Conservation (phyloP, 768 basidiomycete genomes). For the Pleurotus pulmonarius region DNA sequence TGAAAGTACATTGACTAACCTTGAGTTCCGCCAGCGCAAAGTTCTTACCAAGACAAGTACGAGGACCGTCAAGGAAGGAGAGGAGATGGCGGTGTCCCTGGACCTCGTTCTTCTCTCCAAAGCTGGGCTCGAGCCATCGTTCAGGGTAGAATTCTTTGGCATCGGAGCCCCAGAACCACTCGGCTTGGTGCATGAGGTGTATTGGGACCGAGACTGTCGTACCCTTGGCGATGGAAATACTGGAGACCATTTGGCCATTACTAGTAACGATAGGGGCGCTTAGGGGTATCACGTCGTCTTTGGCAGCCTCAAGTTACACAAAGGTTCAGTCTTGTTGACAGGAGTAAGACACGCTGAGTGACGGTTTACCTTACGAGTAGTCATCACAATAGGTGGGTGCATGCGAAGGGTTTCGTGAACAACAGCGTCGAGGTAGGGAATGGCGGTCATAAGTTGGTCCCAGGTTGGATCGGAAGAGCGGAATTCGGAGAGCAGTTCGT, state of each 20-base stretch:
- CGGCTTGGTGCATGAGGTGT: conserved; percentile 43
- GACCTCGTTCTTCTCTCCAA: conserved; percentile 21
- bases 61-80: conserved; percentile 49
- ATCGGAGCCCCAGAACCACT: conserved; percentile 56
- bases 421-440: conserved; percentile 56
- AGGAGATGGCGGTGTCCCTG: conserved; percentile 48
- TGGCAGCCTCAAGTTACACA: conserved; percentile 28
- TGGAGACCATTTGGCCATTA: conserved; percentile 33
- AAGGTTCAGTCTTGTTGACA: not conserved
- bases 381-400: conserved; percentile 34
- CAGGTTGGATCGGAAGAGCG: conserved; percentile 45
- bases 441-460: conserved; percentile 43
- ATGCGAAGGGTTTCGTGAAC: conserved; percentile 41
- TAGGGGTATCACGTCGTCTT: conserved; percentile 59
- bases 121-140: conserved; percentile 47
- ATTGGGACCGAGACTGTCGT: conserved; percentile 41
- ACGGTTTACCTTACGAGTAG: conserved; percentile 32
- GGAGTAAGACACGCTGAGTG: not conserved
- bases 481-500: conserved; percentile 39
- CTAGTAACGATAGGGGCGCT: conserved; percentile 39
- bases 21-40: conserved; percentile 47
- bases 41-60: conserved; percentile 43
- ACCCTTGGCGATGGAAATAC: conserved; percentile 44
- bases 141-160: conserved; percentile 59
- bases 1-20: conserved; percentile 16